Evolutionary conservation across 495 filamentous ascomycete species (phyloP).

Genomic region (Evansstolkia leycettana): DNA sequence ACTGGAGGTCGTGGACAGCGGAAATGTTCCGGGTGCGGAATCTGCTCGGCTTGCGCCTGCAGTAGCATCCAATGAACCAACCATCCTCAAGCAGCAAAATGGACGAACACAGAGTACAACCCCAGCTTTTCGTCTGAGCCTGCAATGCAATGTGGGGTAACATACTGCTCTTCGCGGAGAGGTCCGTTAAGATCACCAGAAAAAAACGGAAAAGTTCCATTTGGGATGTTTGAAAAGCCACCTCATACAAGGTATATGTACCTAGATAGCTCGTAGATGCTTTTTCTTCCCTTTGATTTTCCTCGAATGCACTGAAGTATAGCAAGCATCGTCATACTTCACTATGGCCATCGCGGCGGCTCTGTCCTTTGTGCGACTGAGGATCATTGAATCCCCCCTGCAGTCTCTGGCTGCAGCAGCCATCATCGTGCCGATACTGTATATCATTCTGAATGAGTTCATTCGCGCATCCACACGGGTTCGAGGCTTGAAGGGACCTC

Average conservation of each 20-base stretch:
- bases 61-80: neutral
- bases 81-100: no score
- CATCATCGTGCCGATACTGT: slow-evolving; percentile 24
- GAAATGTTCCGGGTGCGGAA: slow-evolving; percentile 12
- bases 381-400: slow-evolving; percentile 12
- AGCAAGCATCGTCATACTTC: neutral
- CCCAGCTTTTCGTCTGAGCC: no score
- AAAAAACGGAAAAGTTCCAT: slow-evolving; percentile 16
- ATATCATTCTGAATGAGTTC: slow-evolving; percentile 41
- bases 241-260: no score
- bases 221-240: neutral
- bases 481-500: slow-evolving; percentile 39
- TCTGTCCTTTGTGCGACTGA: slow-evolving; percentile 14
- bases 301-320: neutral
- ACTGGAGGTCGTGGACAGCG: neutral
- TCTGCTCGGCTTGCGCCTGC: slow-evolving; percentile 3
- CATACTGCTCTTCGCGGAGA: slow-evolving; percentile 3
- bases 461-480: slow-evolving; percentile 37
- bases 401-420: slow-evolving; percentile 14
- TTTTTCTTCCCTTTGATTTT: no score
- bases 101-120: no score
- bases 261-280: no score
- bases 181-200: neutral
- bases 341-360: slow-evolving; percentile 21
- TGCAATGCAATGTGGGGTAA: neutral